Conservation (phyloP, 129 eudicot species). For the sunflower (Helianthus annuus) region HanXRQr2.0-SUNRISE NC_035441.2:184536875-184537374, state of each 20-base stretch:
- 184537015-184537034: constrained; percentile 87
- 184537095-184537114: not conserved
- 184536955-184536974: constrained; percentile 91
- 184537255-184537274: too few relatives aligned
- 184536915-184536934: not conserved
- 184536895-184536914: not conserved
- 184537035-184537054: constrained; percentile 52
- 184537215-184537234: not conserved
- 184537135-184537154: constrained; percentile 78
- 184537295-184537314: too few relatives aligned
- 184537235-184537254: too few relatives aligned
- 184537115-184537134: constrained; percentile 84
- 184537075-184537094: constrained; percentile 2
- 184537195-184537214: constrained; percentile 66
- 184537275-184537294: too few relatives aligned
- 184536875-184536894: not conserved
- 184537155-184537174: constrained; percentile 85
- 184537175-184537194: constrained; percentile 84
- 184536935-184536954: constrained; percentile 69
- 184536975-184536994: constrained; percentile 72
- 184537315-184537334: too few relatives aligned
- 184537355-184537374: too few relatives aligned
- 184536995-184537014: constrained; percentile 89
- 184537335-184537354: too few relatives aligned
- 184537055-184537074: not conserved